Conservation (phyloP, 2,329 filamentous ascomycete species). For the Pestalotiopsis sp. region DNA sequence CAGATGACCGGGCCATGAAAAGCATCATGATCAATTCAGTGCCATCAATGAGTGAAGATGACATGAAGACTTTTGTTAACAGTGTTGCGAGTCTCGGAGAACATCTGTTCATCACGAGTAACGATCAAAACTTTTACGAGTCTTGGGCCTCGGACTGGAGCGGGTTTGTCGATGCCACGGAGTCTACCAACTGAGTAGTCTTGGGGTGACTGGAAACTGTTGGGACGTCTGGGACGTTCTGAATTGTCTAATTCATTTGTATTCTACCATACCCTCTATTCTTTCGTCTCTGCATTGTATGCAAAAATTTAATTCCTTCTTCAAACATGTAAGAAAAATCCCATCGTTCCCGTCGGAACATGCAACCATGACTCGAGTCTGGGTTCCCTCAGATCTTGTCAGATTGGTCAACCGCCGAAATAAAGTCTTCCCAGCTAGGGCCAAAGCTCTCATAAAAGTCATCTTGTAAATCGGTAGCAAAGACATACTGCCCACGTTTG, state of each 20-base stretch:
- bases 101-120: conserved; percentile 2
- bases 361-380: not conserved
- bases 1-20: not conserved
- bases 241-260: not conserved
- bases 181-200: not conserved
- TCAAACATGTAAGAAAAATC: not conserved
- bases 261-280: not conserved
- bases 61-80: not conserved
- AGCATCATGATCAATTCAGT: conserved; percentile 9
- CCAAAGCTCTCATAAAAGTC: conserved; percentile 12
- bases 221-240: not conserved
- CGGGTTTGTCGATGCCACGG: not conserved
- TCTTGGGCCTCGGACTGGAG: conserved; percentile 1
- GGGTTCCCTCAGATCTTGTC: not conserved
- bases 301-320: not conserved
- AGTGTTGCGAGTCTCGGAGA: not conserved
- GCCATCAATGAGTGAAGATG: not conserved
- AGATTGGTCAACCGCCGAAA: not conserved
- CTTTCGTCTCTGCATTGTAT: not conserved
- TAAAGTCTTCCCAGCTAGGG: conserved; percentile 4
- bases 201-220: not conserved
- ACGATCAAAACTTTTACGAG: conserved; percentile 3
- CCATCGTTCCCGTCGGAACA: not conserved
- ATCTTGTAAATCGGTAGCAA: conserved; percentile 5
- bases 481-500: conserved; percentile 6